These are phyloP conservation scores for Vanderwaltozyma tropicalis DNA, from an alignment of 805 yeast species.

Conservation along the genomic window DNA sequence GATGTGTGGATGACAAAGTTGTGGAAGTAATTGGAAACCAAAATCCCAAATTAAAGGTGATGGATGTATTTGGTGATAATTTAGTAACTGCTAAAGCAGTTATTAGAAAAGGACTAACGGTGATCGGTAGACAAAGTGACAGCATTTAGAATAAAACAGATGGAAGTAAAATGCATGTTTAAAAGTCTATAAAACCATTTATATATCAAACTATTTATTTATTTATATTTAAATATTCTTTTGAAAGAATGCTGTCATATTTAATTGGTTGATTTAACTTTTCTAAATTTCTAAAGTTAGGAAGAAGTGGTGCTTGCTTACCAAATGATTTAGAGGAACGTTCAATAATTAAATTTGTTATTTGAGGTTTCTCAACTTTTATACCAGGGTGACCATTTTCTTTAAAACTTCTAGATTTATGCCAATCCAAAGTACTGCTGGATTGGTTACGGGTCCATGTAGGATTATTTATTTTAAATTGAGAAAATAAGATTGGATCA, in stretches of 20 bases:
- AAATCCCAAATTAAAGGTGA: slow-evolving; percentile 50
- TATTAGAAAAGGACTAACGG: slow-evolving; percentile 42
- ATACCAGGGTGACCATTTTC: slow-evolving; percentile 31
- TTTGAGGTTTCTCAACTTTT: slow-evolving; percentile 34
- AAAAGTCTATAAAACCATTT: too few species aligned
- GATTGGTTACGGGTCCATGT: slow-evolving; percentile 13
- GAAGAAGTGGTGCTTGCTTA: slow-evolving; percentile 31
- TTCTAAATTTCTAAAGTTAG: slow-evolving; percentile 55
- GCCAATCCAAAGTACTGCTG: slow-evolving; percentile 11
- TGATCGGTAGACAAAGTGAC: slow-evolving; percentile 71
- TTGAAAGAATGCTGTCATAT: slow-evolving; percentile 7
- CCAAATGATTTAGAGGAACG: slow-evolving; percentile 12
- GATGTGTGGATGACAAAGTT: slow-evolving; percentile 60
- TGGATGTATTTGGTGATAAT: slow-evolving; percentile 78
- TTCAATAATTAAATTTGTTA: slow-evolving; percentile 30
- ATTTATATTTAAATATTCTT: slow-evolving; percentile 3
- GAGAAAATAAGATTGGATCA: slow-evolving; percentile 22
- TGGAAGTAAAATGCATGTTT: too few species aligned
- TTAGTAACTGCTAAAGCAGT: slow-evolving; percentile 48
- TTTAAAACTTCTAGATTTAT: slow-evolving; percentile 16
- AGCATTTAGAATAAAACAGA: slow-evolving; percentile 35
- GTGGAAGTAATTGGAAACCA: slow-evolving; percentile 46
- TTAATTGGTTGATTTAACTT: slow-evolving; percentile 42
- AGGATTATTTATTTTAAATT: slow-evolving; percentile 26
- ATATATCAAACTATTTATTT: background rate